Evolutionary conservation across 257 asterid species (phyloP), one percentile per base, ranked within the genome.

Genomic region (Salvia splendens): DNA sequence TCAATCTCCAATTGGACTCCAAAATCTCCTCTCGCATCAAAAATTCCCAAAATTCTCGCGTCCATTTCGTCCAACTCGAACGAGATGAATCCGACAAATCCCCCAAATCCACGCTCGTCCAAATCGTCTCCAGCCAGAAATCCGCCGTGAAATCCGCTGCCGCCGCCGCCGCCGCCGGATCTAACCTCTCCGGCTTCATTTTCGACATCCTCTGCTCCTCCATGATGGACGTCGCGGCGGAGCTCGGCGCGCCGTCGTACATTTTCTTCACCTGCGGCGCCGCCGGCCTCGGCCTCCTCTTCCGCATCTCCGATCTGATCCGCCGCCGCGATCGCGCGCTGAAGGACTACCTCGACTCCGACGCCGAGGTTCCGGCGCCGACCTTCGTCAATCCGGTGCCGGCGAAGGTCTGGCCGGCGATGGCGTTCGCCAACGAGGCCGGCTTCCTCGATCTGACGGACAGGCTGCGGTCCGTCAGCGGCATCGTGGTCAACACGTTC

Each of bases 171-270:
- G 10, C 62, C 10, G 57, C 20, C 10, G 16, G 16, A 12, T 33
- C 48, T 15, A 61, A 20, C n/a, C n/a, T 76, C 12, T 74, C 76
- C 7, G 87, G 85, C 0, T 16, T 84, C 9, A 73, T 88, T 2
- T 6, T 75, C 36, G 80, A 75, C 69, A 8, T 70, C 36, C 14
- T 64, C 6, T 65, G 83, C 71, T 9, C 47, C 10, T 0, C 70
- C 63, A 53, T 87, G 86, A 73, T 83, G 5, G 88, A 87, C 3
- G 81, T 83, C 10, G 95, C 89, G 1, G 50, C 69, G 8, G 95
- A 83, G 35, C 55, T 81, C n/a, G 80, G 71, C 5, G 41, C 75
- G 3, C 86, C 89, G 1, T 28, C 72, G 4, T 87, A 81, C 56
- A 42, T 82, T 3, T 82, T 70, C 68, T 78, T 64, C 78, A 75